Evolutionary conservation across 352 stramenopile genomes (phyloP).

Genomic region (Pythium apleroticum): DNA sequence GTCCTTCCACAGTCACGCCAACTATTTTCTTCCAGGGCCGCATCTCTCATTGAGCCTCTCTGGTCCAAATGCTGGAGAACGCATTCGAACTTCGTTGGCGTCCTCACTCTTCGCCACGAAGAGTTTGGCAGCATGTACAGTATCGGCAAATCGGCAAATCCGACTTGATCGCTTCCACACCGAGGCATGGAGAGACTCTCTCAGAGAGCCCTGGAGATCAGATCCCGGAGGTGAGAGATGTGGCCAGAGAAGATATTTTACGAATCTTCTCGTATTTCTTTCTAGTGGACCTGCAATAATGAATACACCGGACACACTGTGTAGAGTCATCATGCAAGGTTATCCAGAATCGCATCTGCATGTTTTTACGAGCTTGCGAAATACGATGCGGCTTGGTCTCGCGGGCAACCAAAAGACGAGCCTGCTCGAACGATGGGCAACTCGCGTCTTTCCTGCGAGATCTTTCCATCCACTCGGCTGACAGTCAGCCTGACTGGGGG

Average conservation of each 20-base stretch:
- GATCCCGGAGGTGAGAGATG: no score
- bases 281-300: not conserved
- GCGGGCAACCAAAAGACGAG: not conserved
- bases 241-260: not conserved
- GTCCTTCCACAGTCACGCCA: not conserved
- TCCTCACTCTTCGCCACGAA: no score
- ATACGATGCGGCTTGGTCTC: not conserved
- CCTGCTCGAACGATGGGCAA: not conserved
- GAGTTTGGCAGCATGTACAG: no score
- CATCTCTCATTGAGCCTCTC: not conserved
- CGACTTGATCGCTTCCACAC: no score
- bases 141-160: no score
- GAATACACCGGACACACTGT: not conserved
- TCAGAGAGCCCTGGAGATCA: no score
- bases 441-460: not conserved
- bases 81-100: no score
- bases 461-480: slow-evolving; percentile 7
- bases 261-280: not conserved
- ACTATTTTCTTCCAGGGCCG: not conserved
- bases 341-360: not conserved
- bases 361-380: slow-evolving; percentile 3
- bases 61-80: no score
- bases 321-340: not conserved
- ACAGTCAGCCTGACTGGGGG: no score
- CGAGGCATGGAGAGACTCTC: no score